Evolutionary conservation across 371 early-diverging fungal genomes (phyloP).

Genomic region (Rhizopus microsporus): DNA sequence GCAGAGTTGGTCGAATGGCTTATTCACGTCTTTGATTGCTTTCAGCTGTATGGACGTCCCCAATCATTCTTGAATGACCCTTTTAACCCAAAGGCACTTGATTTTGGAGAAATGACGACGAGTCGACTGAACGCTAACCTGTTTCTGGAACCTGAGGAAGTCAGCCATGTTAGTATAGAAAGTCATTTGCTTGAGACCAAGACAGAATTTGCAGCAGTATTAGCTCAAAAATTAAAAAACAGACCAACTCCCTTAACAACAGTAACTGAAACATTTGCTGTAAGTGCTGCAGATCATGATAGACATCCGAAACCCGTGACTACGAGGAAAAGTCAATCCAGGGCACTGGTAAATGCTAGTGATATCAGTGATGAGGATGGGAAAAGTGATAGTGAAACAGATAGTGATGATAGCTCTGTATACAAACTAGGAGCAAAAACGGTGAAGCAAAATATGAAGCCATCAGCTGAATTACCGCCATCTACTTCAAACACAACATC

Average conservation of each 20-base stretch:
- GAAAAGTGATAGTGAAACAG: slow-evolving; percentile 22
- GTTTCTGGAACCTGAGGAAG: slow-evolving; percentile 39
- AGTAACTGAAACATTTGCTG: neutral
- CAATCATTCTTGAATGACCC: slow-evolving; percentile 32
- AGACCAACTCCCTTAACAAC: neutral
- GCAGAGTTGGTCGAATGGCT: slow-evolving; percentile 52
- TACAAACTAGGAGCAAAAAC: slow-evolving; percentile 8
- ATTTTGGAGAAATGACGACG: slow-evolving; percentile 29
- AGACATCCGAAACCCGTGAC: slow-evolving; percentile 10
- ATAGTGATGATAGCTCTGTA: slow-evolving; percentile 13
- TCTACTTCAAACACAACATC: slow-evolving; percentile 19
- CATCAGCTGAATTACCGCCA: slow-evolving; percentile 1
- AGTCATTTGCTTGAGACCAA: slow-evolving; percentile 30
- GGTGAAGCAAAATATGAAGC: slow-evolving; percentile 2
- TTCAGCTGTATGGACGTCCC: slow-evolving; percentile 56
- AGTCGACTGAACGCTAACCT: slow-evolving; percentile 23
- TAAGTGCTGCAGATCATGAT: slow-evolving; percentile 7
- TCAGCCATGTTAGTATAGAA: slow-evolving; percentile 26
- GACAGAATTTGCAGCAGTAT: slow-evolving; percentile 25
- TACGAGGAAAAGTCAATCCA: slow-evolving; percentile 5
- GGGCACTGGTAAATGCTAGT: slow-evolving; percentile 40
- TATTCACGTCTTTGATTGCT: slow-evolving; percentile 47
- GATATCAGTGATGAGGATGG: slow-evolving; percentile 39
- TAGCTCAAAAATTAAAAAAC: slow-evolving; percentile 25
- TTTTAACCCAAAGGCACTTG: slow-evolving; percentile 30